Evolutionary conservation across 768 basidiomycete genomes (phyloP).

Genomic region (Tulasnella sp.): DNA sequence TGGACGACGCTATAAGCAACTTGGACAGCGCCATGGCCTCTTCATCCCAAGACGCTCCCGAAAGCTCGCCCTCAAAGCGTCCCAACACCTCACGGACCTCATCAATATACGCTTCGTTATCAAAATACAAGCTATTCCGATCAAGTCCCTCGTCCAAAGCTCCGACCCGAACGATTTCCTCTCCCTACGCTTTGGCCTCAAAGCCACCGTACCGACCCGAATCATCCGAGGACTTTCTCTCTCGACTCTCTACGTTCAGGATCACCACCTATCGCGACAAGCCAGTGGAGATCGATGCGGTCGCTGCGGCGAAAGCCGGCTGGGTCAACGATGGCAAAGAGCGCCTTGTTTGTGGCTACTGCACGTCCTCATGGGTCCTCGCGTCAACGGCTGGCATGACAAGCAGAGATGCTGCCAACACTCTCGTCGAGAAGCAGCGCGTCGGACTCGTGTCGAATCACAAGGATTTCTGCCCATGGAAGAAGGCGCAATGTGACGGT

Average conservation of each 20-base stretch:
- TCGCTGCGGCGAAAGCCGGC: slow-evolving; percentile 75
- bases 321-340: slow-evolving; percentile 62
- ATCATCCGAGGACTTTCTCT: slow-evolving; percentile 66
- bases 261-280: slow-evolving; percentile 78
- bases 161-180: slow-evolving; percentile 35
- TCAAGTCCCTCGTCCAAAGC: slow-evolving; percentile 55
- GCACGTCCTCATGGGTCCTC: slow-evolving; percentile 25
- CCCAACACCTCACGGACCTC: slow-evolving; percentile 39
- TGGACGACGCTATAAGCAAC: slow-evolving; percentile 71
- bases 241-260: slow-evolving; percentile 71
- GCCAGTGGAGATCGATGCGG: slow-evolving; percentile 65
- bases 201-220: slow-evolving; percentile 59
- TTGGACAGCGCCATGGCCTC: slow-evolving; percentile 58
- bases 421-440: slow-evolving; percentile 70
- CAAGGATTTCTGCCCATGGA: slow-evolving; percentile 84
- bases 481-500: slow-evolving; percentile 75
- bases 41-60: slow-evolving; percentile 34
- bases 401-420: slow-evolving; percentile 44
- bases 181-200: slow-evolving; percentile 35
- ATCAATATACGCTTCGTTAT: slow-evolving; percentile 70
- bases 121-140: slow-evolving; percentile 50
- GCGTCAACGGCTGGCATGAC: slow-evolving; percentile 27
- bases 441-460: slow-evolving; percentile 61
- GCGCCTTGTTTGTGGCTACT: slow-evolving; percentile 28
- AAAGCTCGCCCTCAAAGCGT: slow-evolving; percentile 50